Conservation (phyloP, 176 grass and related monocot genomes). For the Eragrostis curvula region DNA sequence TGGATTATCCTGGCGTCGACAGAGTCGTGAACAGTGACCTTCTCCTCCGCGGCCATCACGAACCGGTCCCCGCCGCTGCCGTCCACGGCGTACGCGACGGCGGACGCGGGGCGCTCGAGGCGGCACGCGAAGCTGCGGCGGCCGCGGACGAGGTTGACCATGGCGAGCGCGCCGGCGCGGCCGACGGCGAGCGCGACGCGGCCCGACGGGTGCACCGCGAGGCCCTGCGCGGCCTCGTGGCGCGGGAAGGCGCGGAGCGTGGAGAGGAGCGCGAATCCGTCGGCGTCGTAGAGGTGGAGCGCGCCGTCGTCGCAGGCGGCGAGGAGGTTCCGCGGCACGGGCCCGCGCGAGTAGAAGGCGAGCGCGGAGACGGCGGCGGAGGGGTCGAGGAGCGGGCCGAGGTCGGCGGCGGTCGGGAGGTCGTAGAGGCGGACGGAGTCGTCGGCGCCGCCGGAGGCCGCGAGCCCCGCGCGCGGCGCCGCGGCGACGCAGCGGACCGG, state of each 20-base stretch:
- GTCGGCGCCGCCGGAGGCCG: constrained; percentile 71
- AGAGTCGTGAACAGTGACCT: constrained; percentile 70
- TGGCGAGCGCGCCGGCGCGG: constrained; percentile 57
- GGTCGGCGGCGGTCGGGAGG: constrained; percentile 64
- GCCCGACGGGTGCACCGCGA: constrained; percentile 76
- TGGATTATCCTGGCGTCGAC: constrained; percentile 83
- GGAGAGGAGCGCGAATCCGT: constrained; percentile 73
- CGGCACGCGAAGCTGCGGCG: constrained; percentile 78
- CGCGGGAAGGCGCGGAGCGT: constrained; percentile 49
- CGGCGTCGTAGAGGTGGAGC: constrained; percentile 80
- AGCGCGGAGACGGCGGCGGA: constrained; percentile 74
- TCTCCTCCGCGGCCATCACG: constrained; percentile 59
- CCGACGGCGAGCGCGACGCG: constrained; percentile 75
- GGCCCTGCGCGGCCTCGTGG: constrained; percentile 42
- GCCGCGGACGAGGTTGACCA: constrained; percentile 78
- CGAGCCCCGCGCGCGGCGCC: constrained; percentile 42
- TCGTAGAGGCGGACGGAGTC: constrained; percentile 87
- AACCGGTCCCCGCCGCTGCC: constrained; percentile 45
- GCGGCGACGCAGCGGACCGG: constrained; percentile 79
- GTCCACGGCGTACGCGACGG: constrained; percentile 54
- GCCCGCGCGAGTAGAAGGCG: constrained; percentile 72
- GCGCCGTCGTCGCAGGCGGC: constrained; percentile 81
- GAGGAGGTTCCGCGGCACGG: constrained; percentile 85
- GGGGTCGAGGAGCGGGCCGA: constrained; percentile 80
- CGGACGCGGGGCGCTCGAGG: constrained; percentile 61